Base-by-base conservation (phyloP, 75 land plant genomes). In the Chamaecyparis obtusa region DNA sequence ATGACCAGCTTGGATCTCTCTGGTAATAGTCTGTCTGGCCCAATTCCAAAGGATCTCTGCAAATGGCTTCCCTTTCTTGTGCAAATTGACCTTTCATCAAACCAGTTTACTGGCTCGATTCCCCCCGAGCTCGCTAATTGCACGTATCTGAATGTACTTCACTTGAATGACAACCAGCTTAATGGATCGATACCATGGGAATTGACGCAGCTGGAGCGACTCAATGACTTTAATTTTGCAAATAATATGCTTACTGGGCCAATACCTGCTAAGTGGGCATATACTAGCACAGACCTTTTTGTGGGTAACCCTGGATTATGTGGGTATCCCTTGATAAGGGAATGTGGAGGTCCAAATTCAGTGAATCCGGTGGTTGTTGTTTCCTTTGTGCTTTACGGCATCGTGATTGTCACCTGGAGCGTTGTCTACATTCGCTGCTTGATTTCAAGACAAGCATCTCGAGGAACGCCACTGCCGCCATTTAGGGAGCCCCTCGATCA, bases 221-320 rank as follows among this genome's bases (percentile, higher is more conserved):
- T 94, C 0, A 92, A 84, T 74, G 67, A 87, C 3, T 89, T 97
- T 9, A 85, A 85, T 3, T 94, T 97, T 9, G 87, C 92, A 60
- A 60, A 90, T 51, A 97, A 97, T 88, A 89, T 84, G 80, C 87
- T 97, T 3, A 64, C 87, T 1, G 99, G 97, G 46, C 78, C 39
- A 3, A 94, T 97, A 21, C 99, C 99, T n/a, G 41, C 60, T 16
- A 85, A 90, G 43, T 85, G 96, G 30, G 89, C 88, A 0, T 39
- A 33, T 78, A 39, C 33, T 83, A 3, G 44, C 86, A 10, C 56
- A 87, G 9, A 37, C 30, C 9, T 15, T n/a, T 94, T 91, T 89
- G 83, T 46, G 16, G 89, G 89, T 90, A 97, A 96, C 88, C 85
- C 89, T 24, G 92, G 90, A 35, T 93, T 97, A 3, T 97, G 99